Evolutionary conservation across 1,139 yeast genomes (phyloP), one percentile per base, ranked within the genome.

Genomic region (Magnusiomyces tetraspermus): DNA sequence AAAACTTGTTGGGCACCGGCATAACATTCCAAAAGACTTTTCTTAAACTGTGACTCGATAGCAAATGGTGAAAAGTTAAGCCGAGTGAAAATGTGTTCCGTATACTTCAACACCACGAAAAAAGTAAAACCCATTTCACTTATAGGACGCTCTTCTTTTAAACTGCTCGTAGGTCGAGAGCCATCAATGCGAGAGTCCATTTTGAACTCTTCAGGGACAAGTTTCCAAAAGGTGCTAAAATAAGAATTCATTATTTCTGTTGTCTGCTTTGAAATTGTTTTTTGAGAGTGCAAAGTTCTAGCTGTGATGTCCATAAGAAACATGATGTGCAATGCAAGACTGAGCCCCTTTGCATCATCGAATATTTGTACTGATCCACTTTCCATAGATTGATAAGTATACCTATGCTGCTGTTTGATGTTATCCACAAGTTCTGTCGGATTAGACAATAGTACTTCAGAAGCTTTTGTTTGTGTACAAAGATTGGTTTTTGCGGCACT

Each of bases 201-300:
- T 4, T 4, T 17, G 17, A 33, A 33, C 5, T 33, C 38, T 4
- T 44, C 49, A 2, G 58, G 56, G 23, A 55, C 28, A 6, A 55
- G 41, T 8, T 51, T 31, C 55, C 55, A 50, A 24, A 55, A 47
- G 26, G 54, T 52, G 26, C 54, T 56, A 46, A 58, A 58, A 37
- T 58, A 58, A 2, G 52, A 50, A 24, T 54, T 53, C 26, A 57
- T 53, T 1, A 58, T 56, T 17, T 57, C 57, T 26, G 57, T 31
- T 2, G 59, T 49, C 8, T 52, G 46, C 23, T 50, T 43, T 1
- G 55, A 42, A 17, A 58, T 8, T 6, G 52, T 36, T 15, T 38
- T 43, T 31, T 54, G 51, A 5, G 46, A 51, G 11, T 38, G 40
- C 17, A 57, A 36, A 11, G 54, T 55, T 4, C 54, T 51, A 1